Conservation (phyloP, 2,329 filamentous ascomycete species). For the Aspergillus sp. region DNA sequence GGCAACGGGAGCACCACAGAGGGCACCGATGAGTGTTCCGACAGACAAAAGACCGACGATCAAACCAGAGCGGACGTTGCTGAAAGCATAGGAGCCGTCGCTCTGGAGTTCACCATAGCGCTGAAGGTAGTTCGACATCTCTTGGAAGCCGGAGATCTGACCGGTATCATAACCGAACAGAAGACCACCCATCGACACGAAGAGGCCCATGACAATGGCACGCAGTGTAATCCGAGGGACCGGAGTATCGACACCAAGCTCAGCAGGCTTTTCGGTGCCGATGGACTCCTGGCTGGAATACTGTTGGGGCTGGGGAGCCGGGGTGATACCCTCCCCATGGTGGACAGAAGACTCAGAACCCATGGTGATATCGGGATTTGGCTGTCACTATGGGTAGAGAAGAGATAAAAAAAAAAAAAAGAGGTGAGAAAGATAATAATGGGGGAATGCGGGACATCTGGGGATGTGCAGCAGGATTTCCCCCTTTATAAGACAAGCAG, state of each 20-base stretch:
- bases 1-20: slow-evolving; percentile 41
- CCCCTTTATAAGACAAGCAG: slow-evolving; percentile 4
- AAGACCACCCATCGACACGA: slow-evolving; percentile 48
- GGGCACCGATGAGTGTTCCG: slow-evolving; percentile 44
- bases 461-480: slow-evolving; percentile 8
- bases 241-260: slow-evolving; percentile 28
- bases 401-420: neutral
- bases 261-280: slow-evolving; percentile 23
- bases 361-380: slow-evolving; percentile 21
- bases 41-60: slow-evolving; percentile 46
- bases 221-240: slow-evolving; percentile 38
- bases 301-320: slow-evolving; percentile 20
- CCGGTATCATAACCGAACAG: slow-evolving; percentile 48
- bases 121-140: slow-evolving; percentile 42
- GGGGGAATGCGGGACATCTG: slow-evolving; percentile 4
- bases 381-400: neutral
- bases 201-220: slow-evolving; percentile 42
- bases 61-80: slow-evolving; percentile 41
- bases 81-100: slow-evolving; percentile 37
- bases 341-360: slow-evolving; percentile 28
- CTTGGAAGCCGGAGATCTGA: slow-evolving; percentile 47
- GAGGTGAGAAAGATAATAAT: neutral
- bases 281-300: slow-evolving; percentile 27
- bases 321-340: slow-evolving; percentile 34
- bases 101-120: slow-evolving; percentile 37